Base-by-base conservation (phyloP, 768 basidiomycete genomes). In the Hirschioporus abietinus region DNA sequence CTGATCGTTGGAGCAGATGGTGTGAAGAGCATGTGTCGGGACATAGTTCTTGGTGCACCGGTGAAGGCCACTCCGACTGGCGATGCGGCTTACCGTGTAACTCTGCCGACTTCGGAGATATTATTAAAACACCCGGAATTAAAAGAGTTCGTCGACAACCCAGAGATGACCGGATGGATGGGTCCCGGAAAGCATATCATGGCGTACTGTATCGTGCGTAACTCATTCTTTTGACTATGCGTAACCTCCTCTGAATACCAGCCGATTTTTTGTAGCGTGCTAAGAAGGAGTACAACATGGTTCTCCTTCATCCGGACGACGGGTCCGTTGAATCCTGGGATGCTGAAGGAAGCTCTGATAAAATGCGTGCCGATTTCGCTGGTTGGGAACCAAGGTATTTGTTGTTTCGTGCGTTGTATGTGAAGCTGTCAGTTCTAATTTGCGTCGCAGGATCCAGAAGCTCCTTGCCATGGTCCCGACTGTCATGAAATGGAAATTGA, bases 1-100 rank as follows among this genome's bases (percentile, higher is more conserved):
- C 70, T 85, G 25, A 74, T 84, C 34, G 77, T 85, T 12, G 83
- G 83, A 4, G 82, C 82, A 4, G 84, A 86, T 66, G 85, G 85
- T 8, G 77, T 82, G 63, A 74, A 74, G 64, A 69, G 68, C 57
- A 68, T 70, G 30, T 67, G 69, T 23, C 68, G 73, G 6, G 52
- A 70, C 42, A 66, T 67, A 0, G 68, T 75, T 7, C 72, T 72
- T 20, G 74, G 72, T 0, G 20, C 26, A 0, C 62, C 68, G 24
- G 70, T 36, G 27, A 68, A 63, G 65, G 72, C 74, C 1, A 66
- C 67, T 7, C 71, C 75, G 62, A 76, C 76, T 17, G 76, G 75
- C 4, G 76, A 77, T 64, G 73, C 75, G 15, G 76, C 76, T 12
- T 77, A 75, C 62, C 69, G 72, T 60, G 71, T 69, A 52, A 65